These are phyloP conservation scores for Tolypocladium tundrense DNA, from an alignment of 2,329 filamentous ascomycete species.

Conservation along the genomic window DNA sequence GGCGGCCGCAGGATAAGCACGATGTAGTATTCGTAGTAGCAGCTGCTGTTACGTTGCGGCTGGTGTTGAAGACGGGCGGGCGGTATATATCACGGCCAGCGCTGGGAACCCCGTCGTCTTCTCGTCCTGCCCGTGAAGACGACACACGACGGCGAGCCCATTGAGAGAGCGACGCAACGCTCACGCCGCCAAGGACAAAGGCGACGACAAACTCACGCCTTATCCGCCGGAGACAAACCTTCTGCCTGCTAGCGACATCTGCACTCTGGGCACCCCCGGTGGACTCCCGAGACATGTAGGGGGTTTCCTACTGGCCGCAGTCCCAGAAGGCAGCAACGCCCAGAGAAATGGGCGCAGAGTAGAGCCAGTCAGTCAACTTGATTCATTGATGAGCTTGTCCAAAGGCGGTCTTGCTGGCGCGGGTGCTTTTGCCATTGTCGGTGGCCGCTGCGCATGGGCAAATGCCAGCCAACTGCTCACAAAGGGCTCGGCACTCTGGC, in stretches of 20 bases:
- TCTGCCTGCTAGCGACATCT: conserved; percentile 3
- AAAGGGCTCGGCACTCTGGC: not conserved
- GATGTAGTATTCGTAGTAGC: not conserved
- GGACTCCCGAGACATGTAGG: conserved; percentile 16
- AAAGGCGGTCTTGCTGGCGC: conserved; percentile 6
- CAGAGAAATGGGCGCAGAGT: conserved; percentile 2
- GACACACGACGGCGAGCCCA: not conserved
- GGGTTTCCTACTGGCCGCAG: conserved; percentile 6
- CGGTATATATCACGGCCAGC: not conserved
- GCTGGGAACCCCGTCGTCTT: not conserved
- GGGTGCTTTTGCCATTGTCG: conserved; percentile 5
- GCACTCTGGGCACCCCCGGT: conserved; percentile 4
- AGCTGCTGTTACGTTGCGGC: not conserved
- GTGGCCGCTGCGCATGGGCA: not conserved
- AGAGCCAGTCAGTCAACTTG: not conserved
- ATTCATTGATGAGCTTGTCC: conserved; percentile 6
- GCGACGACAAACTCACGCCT: not conserved
- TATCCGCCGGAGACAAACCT: conserved; percentile 3
- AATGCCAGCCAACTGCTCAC: conserved; percentile 1
- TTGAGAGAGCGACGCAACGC: not conserved
- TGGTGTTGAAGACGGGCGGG: not conserved
- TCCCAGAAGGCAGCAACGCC: conserved; percentile 2
- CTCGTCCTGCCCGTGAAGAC: not conserved
- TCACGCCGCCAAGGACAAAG: not conserved
- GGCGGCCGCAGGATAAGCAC: not conserved